Percentiles rank a stretch among this genome's conserved stretches.
phyloP scores from a whole-genome alignment of 768 basidiomycete species.

The Dacryopinax spathularia region DNA sequence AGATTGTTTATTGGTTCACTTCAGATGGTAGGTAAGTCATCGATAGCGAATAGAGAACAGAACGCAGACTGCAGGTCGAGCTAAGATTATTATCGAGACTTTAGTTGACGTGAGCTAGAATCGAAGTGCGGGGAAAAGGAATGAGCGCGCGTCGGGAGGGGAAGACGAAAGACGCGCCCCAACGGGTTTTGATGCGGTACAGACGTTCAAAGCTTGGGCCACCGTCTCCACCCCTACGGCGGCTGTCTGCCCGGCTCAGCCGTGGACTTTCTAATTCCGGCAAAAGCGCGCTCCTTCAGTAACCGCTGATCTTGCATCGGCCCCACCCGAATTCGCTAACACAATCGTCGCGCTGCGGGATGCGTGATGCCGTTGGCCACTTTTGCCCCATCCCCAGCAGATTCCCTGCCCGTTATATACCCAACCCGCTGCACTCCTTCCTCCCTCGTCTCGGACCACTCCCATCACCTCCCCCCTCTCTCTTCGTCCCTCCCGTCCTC shows the following conservation, averaged over 20 bases:
- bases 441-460: constrained; percentile 1
- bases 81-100: too few species aligned
- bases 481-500: not conserved
- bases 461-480: not conserved
- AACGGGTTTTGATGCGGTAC: not conserved
- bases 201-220: not conserved
- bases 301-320: not conserved
- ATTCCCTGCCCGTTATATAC: not conserved
- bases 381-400: not conserved
- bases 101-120: too few species aligned
- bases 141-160: not conserved
- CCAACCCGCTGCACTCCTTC: not conserved
- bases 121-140: not conserved
- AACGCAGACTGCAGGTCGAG: too few species aligned
- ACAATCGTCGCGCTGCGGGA: not conserved
- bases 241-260: not conserved
- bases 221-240: too few species aligned
- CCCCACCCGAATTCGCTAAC: not conserved
- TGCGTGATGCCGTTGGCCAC: not conserved
- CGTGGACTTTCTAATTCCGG: not conserved
- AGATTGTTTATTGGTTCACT: too few species aligned
- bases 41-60: too few species aligned
- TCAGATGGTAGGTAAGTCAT: too few species aligned
- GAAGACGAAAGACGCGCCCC: not conserved
- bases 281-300: too few species aligned